Evolutionary conservation across 768 basidiomycete genomes (phyloP).

Genomic region (Leucocoprinus sp.): DNA sequence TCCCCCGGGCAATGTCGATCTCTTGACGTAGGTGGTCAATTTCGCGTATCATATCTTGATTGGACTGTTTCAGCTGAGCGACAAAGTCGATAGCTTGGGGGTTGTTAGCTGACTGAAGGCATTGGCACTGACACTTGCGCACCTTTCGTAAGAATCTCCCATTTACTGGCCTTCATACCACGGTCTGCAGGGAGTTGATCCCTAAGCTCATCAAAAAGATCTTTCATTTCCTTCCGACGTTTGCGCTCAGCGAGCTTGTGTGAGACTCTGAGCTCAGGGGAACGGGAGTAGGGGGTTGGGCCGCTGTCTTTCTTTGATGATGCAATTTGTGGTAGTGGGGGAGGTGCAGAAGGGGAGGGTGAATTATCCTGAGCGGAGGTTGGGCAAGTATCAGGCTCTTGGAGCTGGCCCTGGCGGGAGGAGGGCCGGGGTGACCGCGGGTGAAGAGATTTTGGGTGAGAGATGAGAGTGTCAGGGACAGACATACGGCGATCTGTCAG

Average conservation of each 20-base stretch:
- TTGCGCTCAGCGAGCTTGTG: slow-evolving; percentile 98
- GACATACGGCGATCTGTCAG: slow-evolving; percentile 70
- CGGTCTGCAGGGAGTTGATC: slow-evolving; percentile 89
- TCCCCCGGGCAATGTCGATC: slow-evolving; percentile 44
- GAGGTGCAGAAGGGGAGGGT: slow-evolving; percentile 19
- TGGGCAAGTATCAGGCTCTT: slow-evolving; percentile 31
- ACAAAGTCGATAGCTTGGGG: slow-evolving; percentile 82
- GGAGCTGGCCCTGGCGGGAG: slow-evolving; percentile 43
- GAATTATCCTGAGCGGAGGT: slow-evolving; percentile 39
- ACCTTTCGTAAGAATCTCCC: slow-evolving; percentile 99
- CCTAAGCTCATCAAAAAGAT: slow-evolving; percentile 91
- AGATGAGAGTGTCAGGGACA: slow-evolving; percentile 49
- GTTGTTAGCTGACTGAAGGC: too few species aligned
- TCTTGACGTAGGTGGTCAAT: slow-evolving; percentile 75
- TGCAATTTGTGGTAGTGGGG: slow-evolving; percentile 26
- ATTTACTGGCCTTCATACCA: slow-evolving; percentile 96
- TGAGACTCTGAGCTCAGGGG: slow-evolving; percentile 88
- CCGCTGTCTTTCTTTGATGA: slow-evolving; percentile 42
- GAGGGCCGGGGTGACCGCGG: slow-evolving; percentile 60
- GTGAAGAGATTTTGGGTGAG: slow-evolving; percentile 44
- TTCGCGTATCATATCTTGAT: slow-evolving; percentile 73
- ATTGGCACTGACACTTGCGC: too few species aligned
- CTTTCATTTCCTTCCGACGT: slow-evolving; percentile 98
- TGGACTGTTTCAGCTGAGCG: slow-evolving; percentile 61
- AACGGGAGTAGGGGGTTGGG: slow-evolving; percentile 85